A percentile compares a stretch with the other conserved stretches of the same genome.
These are phyloP conservation scores for Ophidiomyces ophidiicola DNA, from an alignment of 2,329 filamentous ascomycete genomes.

Conservation along the genomic window DNA sequence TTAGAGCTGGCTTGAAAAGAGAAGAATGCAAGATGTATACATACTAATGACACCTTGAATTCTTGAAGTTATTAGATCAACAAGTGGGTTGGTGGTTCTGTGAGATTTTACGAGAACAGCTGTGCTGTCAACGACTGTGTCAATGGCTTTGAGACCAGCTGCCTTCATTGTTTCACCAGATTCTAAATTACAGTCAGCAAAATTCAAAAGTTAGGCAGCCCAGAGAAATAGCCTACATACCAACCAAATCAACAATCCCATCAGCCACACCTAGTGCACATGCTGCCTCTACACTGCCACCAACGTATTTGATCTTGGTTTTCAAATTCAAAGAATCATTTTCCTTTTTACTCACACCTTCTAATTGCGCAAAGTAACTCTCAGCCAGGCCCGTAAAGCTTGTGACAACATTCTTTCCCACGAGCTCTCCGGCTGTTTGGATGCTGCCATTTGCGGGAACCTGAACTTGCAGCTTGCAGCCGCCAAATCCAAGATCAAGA, in stretches of 20 bases:
- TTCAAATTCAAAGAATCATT: conserved; percentile 45
- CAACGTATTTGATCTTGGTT: conserved; percentile 87
- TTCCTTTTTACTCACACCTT: conserved; percentile 36
- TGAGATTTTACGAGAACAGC: conserved; percentile 89
- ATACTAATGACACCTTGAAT: conserved; percentile 82
- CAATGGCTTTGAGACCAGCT: conserved; percentile 83
- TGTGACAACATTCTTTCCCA: conserved; percentile 88
- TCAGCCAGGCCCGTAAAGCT: conserved; percentile 80
- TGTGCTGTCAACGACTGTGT: conserved; percentile 77
- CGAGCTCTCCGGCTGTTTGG: conserved; percentile 57
- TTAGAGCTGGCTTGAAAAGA: conserved; percentile 10
- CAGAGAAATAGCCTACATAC: conserved; percentile 42
- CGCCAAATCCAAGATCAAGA: conserved; percentile 80
- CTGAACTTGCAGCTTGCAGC: conserved; percentile 91
- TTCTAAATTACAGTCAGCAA: conserved; percentile 42
- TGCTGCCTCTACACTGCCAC: conserved; percentile 92
- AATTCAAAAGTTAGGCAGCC: neutral
- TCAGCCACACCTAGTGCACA: conserved; percentile 92
- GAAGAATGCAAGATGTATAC: conserved; percentile 10
- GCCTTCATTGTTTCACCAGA: conserved; percentile 98
- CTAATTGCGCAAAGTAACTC: conserved; percentile 72
- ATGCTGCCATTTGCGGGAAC: conserved; percentile 76
- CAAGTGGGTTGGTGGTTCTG: conserved; percentile 65
- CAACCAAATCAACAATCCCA: conserved; percentile 93
- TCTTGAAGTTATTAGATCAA: conserved; percentile 72